Conservation (phyloP, 345 rosid species). For the Brassica carinata region DNA sequence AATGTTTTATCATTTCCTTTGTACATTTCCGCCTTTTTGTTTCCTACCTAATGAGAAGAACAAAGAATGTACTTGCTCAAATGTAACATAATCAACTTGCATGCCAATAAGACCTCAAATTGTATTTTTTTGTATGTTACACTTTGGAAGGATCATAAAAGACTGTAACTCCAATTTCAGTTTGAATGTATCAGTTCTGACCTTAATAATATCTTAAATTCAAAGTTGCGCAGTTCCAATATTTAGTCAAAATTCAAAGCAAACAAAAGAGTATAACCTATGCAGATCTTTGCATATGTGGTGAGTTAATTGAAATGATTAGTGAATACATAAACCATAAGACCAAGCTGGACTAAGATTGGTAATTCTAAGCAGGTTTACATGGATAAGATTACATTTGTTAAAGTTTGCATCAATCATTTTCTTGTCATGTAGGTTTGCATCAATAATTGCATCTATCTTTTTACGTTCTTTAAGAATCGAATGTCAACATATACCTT, state of each 20-base stretch:
- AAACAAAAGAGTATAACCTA: not conserved
- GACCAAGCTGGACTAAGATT: constrained; percentile 1
- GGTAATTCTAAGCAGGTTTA: not conserved
- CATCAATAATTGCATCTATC: constrained; percentile 25
- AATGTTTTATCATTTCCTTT: constrained; percentile 6
- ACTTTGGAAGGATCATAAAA: constrained; percentile 13
- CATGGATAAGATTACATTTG: constrained; percentile 24
- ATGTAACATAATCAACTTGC: not conserved
- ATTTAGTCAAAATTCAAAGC: not conserved
- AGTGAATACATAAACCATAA: not conserved
- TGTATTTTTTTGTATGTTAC: not conserved
- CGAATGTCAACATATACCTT: constrained; percentile 19
- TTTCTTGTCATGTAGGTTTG: not conserved
- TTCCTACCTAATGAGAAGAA: not conserved
- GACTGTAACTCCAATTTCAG: not conserved
- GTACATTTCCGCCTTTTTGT: constrained; percentile 8
- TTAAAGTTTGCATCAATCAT: constrained; percentile 17
- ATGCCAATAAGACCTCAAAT: not conserved
- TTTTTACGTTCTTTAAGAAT: constrained; percentile 1
- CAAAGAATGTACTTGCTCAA: constrained; percentile 30
- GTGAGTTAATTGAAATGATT: not conserved
- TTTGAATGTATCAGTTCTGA: not conserved
- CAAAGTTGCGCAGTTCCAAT: not conserved
- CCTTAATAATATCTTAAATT: not conserved
- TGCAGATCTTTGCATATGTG: not conserved